Percentiles rank a stretch among this genome's conserved stretches.
Evolutionary conservation across 495 filamentous ascomycete species (phyloP).

Genomic region (Neurospora sp.): DNA sequence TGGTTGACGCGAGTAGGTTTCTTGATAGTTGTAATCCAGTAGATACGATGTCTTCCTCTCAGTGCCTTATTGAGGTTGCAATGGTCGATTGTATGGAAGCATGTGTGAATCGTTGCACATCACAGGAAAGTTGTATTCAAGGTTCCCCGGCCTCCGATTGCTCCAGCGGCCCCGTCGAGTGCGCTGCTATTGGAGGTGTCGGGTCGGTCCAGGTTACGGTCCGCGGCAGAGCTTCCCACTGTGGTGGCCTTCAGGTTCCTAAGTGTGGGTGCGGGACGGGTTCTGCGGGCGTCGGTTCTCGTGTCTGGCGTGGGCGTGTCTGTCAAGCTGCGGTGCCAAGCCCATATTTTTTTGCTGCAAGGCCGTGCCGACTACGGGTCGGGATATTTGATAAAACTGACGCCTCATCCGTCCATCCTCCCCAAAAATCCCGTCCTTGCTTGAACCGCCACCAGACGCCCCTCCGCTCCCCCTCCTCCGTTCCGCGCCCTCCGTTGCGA

Average conservation of each 20-base stretch:
- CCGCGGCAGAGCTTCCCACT: not conserved
- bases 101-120: not conserved
- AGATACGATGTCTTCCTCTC: not conserved
- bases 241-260: not conserved
- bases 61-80: not conserved
- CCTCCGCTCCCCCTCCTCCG: not conserved
- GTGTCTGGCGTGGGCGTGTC: constrained; percentile 2
- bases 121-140: not conserved
- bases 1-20: not conserved
- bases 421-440: not conserved
- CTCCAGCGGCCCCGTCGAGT: not conserved
- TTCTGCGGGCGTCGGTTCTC: not conserved
- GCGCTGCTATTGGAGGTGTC: not conserved
- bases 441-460: not conserved
- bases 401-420: not conserved
- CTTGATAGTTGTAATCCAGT: not conserved
- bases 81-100: not conserved
- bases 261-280: not conserved
- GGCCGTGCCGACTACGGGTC: constrained; percentile 15
- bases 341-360: not conserved
- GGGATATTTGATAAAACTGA: not conserved
- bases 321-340: not conserved
- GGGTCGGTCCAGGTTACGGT: not conserved
- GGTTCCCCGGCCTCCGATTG: not conserved
- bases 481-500: not conserved